Evolutionary conservation across 2,329 filamentous ascomycete genomes (phyloP), one percentile per base, ranked within the genome.

Genomic region (Fusarium nelsonii): DNA sequence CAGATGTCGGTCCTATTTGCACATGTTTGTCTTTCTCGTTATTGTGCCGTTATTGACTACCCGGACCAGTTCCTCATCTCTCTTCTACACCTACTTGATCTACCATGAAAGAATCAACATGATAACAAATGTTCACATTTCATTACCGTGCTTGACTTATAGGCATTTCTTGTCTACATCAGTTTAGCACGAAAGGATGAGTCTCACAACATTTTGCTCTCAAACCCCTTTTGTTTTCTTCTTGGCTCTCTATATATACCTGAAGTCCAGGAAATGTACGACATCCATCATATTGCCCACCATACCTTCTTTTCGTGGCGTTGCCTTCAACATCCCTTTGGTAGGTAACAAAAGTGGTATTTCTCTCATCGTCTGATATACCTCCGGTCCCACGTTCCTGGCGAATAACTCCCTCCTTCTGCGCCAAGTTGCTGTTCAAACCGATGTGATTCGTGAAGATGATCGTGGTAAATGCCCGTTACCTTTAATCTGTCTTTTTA

Each of bases 201-300:
- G 30, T 36, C 37, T 40, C n/a, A 20, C 32, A 39, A 33, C 46
- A 23, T 51, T 52, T 56, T 23, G 16, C 20, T 43, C 34, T 59
- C 54, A 59, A 56, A 50, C 50, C 58, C 62, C 54, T 67, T 65
- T 66, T 61, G 28, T 54, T 46, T 63, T 67, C 46, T 58, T 61
- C 58, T 58, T 70, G 63, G 52, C 52, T 55, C 58, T 73, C 70
- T 73, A 70, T 73, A 65, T 67, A 63, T 60, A 65, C 48, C 53
- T 52, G 33, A 67, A 68, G 55, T 51, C 48, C 59, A 57, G 67
- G 63, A 37, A 71, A 65, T 56, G 58, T 33, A 59, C 62, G 55
- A 45, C 64, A 69, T 65, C 65, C 62, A 71, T 63, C 67, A 63
- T 58, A 61, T 68, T 68, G 58, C 53, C 66, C 52, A 69, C 58